Conservation (phyloP, 2,329 filamentous ascomycete genomes). For the Allantophomopsis cytisporea region DNA sequence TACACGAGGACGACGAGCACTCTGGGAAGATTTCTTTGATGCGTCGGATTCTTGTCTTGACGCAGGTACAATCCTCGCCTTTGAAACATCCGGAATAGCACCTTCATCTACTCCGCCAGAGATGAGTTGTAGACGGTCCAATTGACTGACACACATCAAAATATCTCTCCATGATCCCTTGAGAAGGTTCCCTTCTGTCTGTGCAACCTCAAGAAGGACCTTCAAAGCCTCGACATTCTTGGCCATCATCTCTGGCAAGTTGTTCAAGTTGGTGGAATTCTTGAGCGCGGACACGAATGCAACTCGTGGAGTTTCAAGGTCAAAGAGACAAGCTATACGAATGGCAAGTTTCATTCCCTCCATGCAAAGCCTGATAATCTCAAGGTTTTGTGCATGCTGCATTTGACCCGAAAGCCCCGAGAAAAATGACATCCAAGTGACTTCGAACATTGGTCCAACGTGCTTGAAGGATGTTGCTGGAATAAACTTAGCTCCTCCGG, state of each 20-base stretch:
- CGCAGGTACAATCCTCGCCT: conserved; percentile 56
- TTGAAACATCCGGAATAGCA: conserved; percentile 80
- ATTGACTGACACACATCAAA: conserved; percentile 85
- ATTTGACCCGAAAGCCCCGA: conserved; percentile 88
- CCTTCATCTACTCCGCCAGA: conserved; percentile 91
- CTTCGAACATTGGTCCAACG: conserved; percentile 95
- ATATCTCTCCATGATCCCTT: conserved; percentile 92
- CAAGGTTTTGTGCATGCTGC: conserved; percentile 84
- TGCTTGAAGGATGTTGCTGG: conserved; percentile 89
- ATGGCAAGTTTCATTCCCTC: conserved; percentile 93
- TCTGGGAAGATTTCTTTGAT: conserved; percentile 54
- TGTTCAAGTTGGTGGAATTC: conserved; percentile 91
- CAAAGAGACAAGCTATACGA: conserved; percentile 84
- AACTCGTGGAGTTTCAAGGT: conserved; percentile 82
- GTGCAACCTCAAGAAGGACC: conserved; percentile 79
- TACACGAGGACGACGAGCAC: conserved; percentile 28
- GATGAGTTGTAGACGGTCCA: conserved; percentile 89
- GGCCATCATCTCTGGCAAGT: conserved; percentile 84
- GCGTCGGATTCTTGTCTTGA: conserved; percentile 35
- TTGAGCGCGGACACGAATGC: conserved; percentile 89
- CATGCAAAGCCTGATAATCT: conserved; percentile 83
- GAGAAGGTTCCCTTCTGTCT: conserved; percentile 82
- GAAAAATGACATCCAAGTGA: conserved; percentile 98
- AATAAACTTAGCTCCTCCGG: conserved; percentile 59
- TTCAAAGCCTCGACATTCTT: conserved; percentile 96